Percentiles rank a stretch among this genome's conserved stretches.
These are phyloP conservation scores for Vitis labrusca DNA, from an alignment of 164 flowering plant genomes.

Conservation along the genomic window DNA sequence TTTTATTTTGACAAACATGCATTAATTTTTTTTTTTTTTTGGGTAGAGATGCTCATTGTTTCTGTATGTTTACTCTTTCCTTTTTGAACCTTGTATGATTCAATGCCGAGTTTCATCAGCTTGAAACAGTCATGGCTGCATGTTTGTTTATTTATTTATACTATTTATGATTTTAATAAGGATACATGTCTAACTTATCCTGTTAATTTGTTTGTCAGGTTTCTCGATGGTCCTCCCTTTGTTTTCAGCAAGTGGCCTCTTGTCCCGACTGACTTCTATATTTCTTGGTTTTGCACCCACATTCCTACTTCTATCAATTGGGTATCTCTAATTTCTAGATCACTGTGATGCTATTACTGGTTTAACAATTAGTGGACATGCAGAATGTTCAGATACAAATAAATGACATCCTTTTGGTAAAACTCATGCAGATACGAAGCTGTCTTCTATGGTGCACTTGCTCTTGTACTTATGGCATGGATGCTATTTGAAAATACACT, in stretches of 20 bases:
- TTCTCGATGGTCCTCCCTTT: constrained; percentile 78
- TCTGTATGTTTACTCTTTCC: background rate
- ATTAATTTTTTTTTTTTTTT: background rate
- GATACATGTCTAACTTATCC: too few relatives aligned
- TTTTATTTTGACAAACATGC: background rate
- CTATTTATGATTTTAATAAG: too few relatives aligned
- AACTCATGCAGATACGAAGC: constrained; percentile 84
- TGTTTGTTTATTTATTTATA: background rate
- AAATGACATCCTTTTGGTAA: constrained; percentile 1
- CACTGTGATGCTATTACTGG: constrained; percentile 5
- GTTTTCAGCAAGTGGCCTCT: constrained; percentile 61
- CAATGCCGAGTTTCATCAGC: background rate
- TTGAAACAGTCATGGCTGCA: background rate
- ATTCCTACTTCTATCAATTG: constrained; percentile 88
- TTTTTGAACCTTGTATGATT: background rate
- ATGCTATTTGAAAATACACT: constrained; percentile 72
- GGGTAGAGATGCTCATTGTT: background rate
- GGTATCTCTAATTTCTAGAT: constrained; percentile 44
- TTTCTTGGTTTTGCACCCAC: constrained; percentile 96
- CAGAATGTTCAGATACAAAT: background rate
- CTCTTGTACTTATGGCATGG: constrained; percentile 88
- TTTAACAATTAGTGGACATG: constrained; percentile 2
- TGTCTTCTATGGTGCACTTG: constrained; percentile 79
- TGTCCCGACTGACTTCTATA: constrained; percentile 82
- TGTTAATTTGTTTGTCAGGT: constrained; percentile 40